phyloP scores from a whole-genome alignment of 192 early-diverging fungal species.

The Coemansia sp. region DNA sequence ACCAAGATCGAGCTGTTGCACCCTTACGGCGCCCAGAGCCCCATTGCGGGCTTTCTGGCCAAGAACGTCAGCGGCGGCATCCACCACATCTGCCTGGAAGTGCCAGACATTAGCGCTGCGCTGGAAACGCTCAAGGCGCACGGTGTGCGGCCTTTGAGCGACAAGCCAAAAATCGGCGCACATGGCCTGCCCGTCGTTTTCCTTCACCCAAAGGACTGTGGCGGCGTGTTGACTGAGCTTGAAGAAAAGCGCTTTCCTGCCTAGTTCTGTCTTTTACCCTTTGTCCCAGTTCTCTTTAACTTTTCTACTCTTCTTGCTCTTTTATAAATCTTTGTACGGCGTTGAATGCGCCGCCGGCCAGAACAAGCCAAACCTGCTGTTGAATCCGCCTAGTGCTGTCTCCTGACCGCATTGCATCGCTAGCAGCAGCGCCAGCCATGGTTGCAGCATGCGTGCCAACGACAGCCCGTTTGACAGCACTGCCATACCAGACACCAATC shows the following conservation, averaged over 20 bases:
- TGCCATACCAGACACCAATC: conserved; percentile 13
- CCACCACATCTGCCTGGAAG: conserved; percentile 82
- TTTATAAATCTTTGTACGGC: neutral
- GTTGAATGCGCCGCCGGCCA: neutral
- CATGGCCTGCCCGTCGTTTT: conserved; percentile 79
- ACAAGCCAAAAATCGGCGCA: conserved; percentile 79
- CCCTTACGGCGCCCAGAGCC: conserved; percentile 71
- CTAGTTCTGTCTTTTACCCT: conserved; percentile 3
- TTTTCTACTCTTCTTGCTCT: neutral
- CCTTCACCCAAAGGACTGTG: conserved; percentile 80
- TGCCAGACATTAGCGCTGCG: conserved; percentile 67
- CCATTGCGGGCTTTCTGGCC: conserved; percentile 74
- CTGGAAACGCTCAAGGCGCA: conserved; percentile 64
- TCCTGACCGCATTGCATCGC: neutral
- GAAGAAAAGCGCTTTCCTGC: conserved; percentile 44
- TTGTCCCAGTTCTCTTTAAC: neutral
- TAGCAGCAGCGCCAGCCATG: conserved; percentile 11
- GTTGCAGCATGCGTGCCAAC: conserved; percentile 8
- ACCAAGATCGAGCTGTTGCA: conserved; percentile 84
- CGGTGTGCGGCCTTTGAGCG: conserved; percentile 64
- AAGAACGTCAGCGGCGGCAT: conserved; percentile 81
- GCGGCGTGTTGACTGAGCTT: conserved; percentile 76
- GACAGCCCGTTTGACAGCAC: neutral
- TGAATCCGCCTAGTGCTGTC: neutral
- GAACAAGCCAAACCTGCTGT: neutral